Evolutionary conservation across 495 filamentous ascomycete genomes (phyloP).

Genomic region (Apodospora peruviana): DNA sequence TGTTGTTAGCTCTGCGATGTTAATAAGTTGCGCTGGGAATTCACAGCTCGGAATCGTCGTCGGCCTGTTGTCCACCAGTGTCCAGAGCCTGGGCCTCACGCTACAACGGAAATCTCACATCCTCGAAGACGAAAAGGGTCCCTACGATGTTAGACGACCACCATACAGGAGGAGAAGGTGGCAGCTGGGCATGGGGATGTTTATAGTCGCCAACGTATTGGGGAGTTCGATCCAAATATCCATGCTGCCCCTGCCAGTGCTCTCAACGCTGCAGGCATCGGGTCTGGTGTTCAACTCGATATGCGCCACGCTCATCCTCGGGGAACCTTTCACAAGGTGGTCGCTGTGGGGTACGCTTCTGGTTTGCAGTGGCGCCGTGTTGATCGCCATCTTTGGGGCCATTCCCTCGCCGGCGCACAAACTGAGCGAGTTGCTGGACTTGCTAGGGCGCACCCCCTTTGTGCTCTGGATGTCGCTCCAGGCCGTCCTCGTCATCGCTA

Average conservation of each 20-base stretch:
- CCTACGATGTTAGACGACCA: constrained; percentile 72
- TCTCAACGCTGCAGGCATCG: constrained; percentile 93
- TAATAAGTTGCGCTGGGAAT: not conserved
- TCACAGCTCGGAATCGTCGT: constrained; percentile 85
- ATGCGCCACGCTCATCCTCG: constrained; percentile 87
- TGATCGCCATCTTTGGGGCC: constrained; percentile 92
- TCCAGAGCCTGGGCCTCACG: constrained; percentile 95
- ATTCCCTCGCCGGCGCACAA: constrained; percentile 93
- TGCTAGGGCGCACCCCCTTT: constrained; percentile 71
- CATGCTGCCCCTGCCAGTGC: constrained; percentile 86
- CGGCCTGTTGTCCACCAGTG: constrained; percentile 83
- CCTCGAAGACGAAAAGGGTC: constrained; percentile 88
- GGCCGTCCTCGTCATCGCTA: constrained; percentile 59
- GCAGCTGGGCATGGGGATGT: constrained; percentile 98
- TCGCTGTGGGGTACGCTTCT: constrained; percentile 84
- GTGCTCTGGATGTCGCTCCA: constrained; percentile 88
- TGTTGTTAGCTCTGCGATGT: no score
- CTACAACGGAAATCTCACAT: constrained; percentile 98
- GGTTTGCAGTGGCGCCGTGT: constrained; percentile 75
- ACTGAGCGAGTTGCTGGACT: constrained; percentile 69
- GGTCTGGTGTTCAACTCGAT: constrained; percentile 98
- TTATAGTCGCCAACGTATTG: constrained; percentile 86
- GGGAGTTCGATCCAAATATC: constrained; percentile 98
- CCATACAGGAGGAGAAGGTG: constrained; percentile 88
- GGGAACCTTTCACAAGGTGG: constrained; percentile 89